These are phyloP conservation scores for Cladophialophora immunda DNA, from an alignment of 2,329 filamentous ascomycete species.

Conservation along the genomic window DNA sequence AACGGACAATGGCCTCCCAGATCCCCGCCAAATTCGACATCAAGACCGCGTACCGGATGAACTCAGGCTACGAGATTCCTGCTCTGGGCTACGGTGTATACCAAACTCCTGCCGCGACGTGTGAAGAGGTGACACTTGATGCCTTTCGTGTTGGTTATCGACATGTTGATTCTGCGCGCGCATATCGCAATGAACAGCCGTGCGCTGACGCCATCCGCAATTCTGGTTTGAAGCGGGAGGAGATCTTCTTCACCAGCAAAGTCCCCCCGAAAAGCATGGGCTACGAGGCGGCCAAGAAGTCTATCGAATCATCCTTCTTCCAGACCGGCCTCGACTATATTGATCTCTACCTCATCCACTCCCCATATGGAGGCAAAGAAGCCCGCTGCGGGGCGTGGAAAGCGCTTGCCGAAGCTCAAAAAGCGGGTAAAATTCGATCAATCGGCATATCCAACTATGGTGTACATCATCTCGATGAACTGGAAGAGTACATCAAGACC, in stretches of 20 bases:
- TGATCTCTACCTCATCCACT: slow-evolving; percentile 58
- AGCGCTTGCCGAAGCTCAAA: slow-evolving; percentile 62
- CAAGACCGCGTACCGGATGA: slow-evolving; percentile 49
- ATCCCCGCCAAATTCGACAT: slow-evolving; percentile 34
- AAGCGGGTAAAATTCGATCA: slow-evolving; percentile 60
- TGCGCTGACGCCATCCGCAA: slow-evolving; percentile 62
- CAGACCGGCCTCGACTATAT: slow-evolving; percentile 50
- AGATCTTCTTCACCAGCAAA: slow-evolving; percentile 71
- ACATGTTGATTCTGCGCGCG: slow-evolving; percentile 68
- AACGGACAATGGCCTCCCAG: slow-evolving; percentile 33
- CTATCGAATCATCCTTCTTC: slow-evolving; percentile 38
- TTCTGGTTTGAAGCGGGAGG: slow-evolving; percentile 61
- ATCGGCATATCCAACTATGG: slow-evolving; percentile 66
- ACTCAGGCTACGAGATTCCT: slow-evolving; percentile 51
- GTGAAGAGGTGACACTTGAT: slow-evolving; percentile 66
- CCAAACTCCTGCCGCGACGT: slow-evolving; percentile 62
- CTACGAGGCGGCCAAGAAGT: slow-evolving; percentile 70
- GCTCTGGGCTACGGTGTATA: slow-evolving; percentile 53
- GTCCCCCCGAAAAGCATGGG: slow-evolving; percentile 60
- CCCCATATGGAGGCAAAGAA: slow-evolving; percentile 62
- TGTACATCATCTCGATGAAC: slow-evolving; percentile 63
- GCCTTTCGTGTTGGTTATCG: slow-evolving; percentile 65
- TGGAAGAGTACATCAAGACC: slow-evolving; percentile 65
- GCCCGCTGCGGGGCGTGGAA: slow-evolving; percentile 61
- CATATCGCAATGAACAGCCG: slow-evolving; percentile 66